Evolutionary conservation across 2,329 filamentous ascomycete species (phyloP).

Genomic region (Fusarium citri): DNA sequence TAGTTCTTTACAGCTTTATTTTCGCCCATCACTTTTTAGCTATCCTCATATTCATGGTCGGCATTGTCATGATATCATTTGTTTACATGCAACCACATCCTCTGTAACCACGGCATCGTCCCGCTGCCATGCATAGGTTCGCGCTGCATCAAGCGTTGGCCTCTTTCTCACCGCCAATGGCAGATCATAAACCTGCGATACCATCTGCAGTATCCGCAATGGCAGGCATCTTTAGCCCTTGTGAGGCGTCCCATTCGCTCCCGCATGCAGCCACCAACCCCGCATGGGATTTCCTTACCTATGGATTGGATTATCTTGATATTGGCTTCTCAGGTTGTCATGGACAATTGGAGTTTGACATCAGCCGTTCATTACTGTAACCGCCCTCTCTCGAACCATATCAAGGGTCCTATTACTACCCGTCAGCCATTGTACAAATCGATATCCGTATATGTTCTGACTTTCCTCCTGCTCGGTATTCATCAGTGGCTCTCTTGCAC

Average conservation of each 20-base stretch:
- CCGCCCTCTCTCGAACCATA: constrained; percentile 3
- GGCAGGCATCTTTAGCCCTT: constrained; percentile 4
- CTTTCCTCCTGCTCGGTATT: neutral
- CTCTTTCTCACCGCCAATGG: constrained; percentile 39
- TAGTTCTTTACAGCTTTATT: neutral
- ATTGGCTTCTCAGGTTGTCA: constrained; percentile 10
- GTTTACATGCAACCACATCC: constrained; percentile 44
- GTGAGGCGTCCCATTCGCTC: constrained; percentile 19
- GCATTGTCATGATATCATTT: constrained; percentile 42
- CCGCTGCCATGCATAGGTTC: constrained; percentile 27
- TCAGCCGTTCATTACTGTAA: constrained; percentile 10
- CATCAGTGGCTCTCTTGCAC: neutral
- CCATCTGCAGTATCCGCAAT: constrained; percentile 24
- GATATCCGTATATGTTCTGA: neutral
- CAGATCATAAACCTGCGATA: constrained; percentile 21
- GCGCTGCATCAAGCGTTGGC: constrained; percentile 34
- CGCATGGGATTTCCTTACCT: neutral
- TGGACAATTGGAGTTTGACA: constrained; percentile 11
- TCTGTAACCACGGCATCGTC: constrained; percentile 46
- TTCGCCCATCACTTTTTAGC: neutral
- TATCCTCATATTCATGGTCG: neutral
- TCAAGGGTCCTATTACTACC: neutral
- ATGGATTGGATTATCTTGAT: neutral
- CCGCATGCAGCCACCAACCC: constrained; percentile 12
- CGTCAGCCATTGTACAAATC: neutral